Conservation (phyloP, 305 asterid species). For the Solanum hybrid region DNA sequence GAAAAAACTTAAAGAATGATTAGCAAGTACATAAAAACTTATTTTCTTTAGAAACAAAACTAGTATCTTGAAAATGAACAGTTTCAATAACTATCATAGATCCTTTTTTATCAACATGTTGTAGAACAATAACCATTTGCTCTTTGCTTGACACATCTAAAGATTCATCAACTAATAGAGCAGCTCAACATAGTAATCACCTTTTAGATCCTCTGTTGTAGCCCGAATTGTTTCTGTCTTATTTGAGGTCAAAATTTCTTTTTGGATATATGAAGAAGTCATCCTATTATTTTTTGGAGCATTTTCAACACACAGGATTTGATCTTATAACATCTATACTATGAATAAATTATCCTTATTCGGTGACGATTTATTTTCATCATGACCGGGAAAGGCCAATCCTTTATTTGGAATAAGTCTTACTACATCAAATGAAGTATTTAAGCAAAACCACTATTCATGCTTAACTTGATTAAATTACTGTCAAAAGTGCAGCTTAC, state of each 20-base stretch:
- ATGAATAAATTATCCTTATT: background rate
- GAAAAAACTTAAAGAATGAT: background rate
- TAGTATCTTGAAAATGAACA: background rate
- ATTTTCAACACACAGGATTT: background rate
- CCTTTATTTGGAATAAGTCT: background rate
- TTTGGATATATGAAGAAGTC: background rate
- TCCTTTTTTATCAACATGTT: background rate
- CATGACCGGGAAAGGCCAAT: background rate
- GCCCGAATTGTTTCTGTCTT: background rate
- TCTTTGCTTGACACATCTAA: background rate
- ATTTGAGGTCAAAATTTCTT: background rate
- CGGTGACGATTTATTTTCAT: background rate
- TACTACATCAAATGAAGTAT: background rate
- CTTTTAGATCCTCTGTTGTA: background rate
- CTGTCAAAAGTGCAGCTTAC: background rate
- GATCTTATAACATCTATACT: background rate
- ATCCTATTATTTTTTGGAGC: background rate
- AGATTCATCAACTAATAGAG: background rate
- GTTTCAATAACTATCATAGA: background rate
- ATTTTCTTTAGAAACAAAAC: background rate
- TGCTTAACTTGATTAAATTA: background rate
- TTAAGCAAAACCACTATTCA: background rate
- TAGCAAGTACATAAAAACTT: background rate
- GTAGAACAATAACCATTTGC: background rate
- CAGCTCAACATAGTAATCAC: background rate